Evolutionary conservation across 371 early-diverging fungal genomes (phyloP), one percentile per base, ranked within the genome.

Genomic region (Actinomucor elegans): DNA sequence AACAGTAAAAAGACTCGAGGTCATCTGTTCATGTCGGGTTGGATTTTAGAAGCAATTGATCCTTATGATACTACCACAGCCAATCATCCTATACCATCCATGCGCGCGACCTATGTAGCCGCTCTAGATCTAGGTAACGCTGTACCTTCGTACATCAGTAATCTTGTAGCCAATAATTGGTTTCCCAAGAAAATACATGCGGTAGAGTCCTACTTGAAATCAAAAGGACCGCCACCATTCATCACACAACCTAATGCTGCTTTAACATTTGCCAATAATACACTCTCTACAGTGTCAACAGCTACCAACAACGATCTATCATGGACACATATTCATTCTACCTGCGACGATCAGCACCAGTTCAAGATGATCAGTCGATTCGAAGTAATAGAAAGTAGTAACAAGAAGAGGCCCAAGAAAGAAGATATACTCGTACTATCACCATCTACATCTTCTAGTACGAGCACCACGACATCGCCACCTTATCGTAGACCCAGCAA

Each of bases 1-100:
- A 32, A 55, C 6, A 45, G 54, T 2, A 79, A 75, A 21, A 54
- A 58, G 18, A 80, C 77, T 0, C 43, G 63, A 14, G 81, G 70
- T 2, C 67, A 67, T 6, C 31, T 81, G 10, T 73, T 69, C 36
- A 46, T 83, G 11, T 80, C 80, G 15, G 84, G 80, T 6, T 83
- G 84, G 84, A 77, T 83, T 9, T 48, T 83, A 12, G 84, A 81
- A 33, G 57, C 76, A 0, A 71, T 83, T 11, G 84, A 83, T 23
- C 84, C 84, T 1, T 83, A 83, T 35, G 81, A 75, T 1, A 77
- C 83, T 7, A 64, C 71, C 0, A 61, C 71, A 2, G 66, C 63
- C 20, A 81, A 77, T 24, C 79, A 83, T 49, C 84, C 81, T 1
- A 83, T 83, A 14, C 84, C 84, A 5, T 81, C 81, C 1, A 80